phyloP scores from a whole-genome alignment of 1,139 yeast species.

The Saccharomyces hybrid region DNA sequence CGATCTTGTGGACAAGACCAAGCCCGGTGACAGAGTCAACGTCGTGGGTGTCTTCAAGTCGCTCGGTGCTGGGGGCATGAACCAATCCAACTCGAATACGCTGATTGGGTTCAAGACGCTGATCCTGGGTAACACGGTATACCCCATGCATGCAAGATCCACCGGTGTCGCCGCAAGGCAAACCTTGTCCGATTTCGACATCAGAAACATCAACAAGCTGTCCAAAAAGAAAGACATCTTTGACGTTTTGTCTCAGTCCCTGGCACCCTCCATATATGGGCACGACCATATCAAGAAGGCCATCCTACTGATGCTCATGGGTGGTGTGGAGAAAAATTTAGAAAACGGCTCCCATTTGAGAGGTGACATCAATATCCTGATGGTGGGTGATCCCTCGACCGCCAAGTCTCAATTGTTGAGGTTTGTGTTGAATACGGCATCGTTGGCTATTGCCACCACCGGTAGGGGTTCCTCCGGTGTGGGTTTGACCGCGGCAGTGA shows the following conservation, averaged over 20 bases:
- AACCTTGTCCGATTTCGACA: slow-evolving; percentile 71
- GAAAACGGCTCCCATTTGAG: slow-evolving; percentile 95
- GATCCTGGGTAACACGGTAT: slow-evolving; percentile 79
- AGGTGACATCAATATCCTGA: slow-evolving; percentile 90
- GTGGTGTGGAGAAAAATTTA: slow-evolving; percentile 91
- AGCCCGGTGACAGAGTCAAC: slow-evolving; percentile 96
- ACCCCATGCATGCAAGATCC: slow-evolving; percentile 80
- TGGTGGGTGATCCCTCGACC: slow-evolving; percentile 99
- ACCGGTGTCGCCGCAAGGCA: slow-evolving; percentile 79
- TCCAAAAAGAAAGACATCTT: slow-evolving; percentile 65
- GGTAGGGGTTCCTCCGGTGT: slow-evolving; percentile 99
- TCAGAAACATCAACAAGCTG: slow-evolving; percentile 76
- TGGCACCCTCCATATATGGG: slow-evolving; percentile 95
- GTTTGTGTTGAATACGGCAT: slow-evolving; percentile 89
- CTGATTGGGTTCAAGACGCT: slow-evolving; percentile 72
- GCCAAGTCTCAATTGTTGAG: slow-evolving; percentile 95
- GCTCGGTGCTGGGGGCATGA: slow-evolving; percentile 62
- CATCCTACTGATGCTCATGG: slow-evolving; percentile 79
- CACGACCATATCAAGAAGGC: slow-evolving; percentile 89
- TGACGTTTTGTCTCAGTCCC: slow-evolving; percentile 71
- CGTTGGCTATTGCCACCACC: slow-evolving; percentile 94
- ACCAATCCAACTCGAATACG: slow-evolving; percentile 37
- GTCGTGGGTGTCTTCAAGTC: slow-evolving; percentile 92
- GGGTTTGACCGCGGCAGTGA: slow-evolving; percentile 98
- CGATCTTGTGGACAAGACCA: slow-evolving; percentile 83